Conservation (phyloP, 345 rosid species). For the Eucalyptus cloeziana region DNA sequence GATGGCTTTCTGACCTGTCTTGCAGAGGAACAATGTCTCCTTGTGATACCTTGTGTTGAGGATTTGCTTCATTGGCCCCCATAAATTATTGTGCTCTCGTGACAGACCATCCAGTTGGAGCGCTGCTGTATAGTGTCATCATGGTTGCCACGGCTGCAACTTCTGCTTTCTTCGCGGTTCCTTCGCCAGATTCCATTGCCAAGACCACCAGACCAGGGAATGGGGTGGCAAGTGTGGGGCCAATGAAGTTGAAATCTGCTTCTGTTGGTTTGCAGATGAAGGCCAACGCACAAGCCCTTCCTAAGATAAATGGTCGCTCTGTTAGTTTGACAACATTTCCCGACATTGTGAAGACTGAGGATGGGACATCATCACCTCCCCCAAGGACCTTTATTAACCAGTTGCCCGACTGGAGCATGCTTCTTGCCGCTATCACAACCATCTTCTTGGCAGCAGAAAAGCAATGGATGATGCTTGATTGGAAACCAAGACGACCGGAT, state of each 20-base stretch:
- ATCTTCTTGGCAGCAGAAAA: slow-evolving; percentile 97
- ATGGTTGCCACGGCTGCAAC: slow-evolving; percentile 83
- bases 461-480: slow-evolving; percentile 99
- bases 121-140: not conserved
- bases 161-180: slow-evolving; percentile 53
- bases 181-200: slow-evolving; percentile 36
- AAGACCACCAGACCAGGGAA: slow-evolving; percentile 27
- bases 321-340: slow-evolving; percentile 33
- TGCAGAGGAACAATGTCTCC: not conserved
- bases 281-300: slow-evolving; percentile 85
- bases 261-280: slow-evolving; percentile 60
- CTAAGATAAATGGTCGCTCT: slow-evolving; percentile 69
- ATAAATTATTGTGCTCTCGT: not conserved
- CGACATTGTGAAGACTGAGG: slow-evolving; percentile 40
- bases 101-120: not conserved
- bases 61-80: not conserved
- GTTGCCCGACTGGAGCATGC: slow-evolving; percentile 99
- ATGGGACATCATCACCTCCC: slow-evolving; percentile 32
- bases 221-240: slow-evolving; percentile 40
- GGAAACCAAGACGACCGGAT: slow-evolving; percentile 89
- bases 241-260: slow-evolving; percentile 25
- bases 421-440: slow-evolving; percentile 96
- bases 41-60: not conserved
- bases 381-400: slow-evolving; percentile 93
- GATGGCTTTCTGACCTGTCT: not conserved